Base-by-base conservation (phyloP, 2,329 filamentous ascomycete genomes). In the Monilinia vaccinii-corymbosi region DNA sequence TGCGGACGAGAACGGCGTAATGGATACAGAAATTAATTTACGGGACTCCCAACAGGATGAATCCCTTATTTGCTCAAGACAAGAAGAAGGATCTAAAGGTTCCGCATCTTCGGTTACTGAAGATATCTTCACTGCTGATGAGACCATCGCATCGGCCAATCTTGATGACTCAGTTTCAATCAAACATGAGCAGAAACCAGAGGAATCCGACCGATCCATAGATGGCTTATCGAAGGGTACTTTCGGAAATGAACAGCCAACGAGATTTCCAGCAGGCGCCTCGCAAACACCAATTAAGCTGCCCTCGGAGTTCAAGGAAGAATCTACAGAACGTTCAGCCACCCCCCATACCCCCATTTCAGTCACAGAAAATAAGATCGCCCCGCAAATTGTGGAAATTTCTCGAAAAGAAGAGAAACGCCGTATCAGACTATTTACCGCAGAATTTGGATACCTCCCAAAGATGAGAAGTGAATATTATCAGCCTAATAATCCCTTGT, bases 401-500 rank as follows among this genome's bases (percentile, higher is more conserved):
- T 23, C 36, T 51, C 13, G 38, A 14, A 9, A 49, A 38, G 56
- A 52, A 42, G 42, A 23, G 4, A 18, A 45, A 23, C n/a, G 36
- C 11, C 47, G 66, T 18, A 51, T 62, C 16, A 40, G 61, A 16
- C 44, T 59, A 10, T 66, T 65, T 34, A 56, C 57, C 11, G 56
- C 60, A 40, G 40, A 32, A 4, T 51, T 66, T 56, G 64, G 61
- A 14, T 45, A 58, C 1, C 5, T 13, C 3, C 64, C 64, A 1
- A 65, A 60, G 40, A 18, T 10, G 16, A n/a, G 51, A 2, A 61
- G 62, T 32, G 64, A 65, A 25, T 49, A 66, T n/a, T 62, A 60
- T 18, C 67, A 70, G 49, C 68, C 67, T 2, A 67, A 66, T 2
- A 69, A 68, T 49, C 57, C 58, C 0, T 38, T 56, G 9, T 62